A percentile compares a stretch with the other conserved stretches of the same genome.
Evolutionary conservation across 768 basidiomycete species (phyloP).

Genomic region (Lactarius pseudohatsudake): DNA sequence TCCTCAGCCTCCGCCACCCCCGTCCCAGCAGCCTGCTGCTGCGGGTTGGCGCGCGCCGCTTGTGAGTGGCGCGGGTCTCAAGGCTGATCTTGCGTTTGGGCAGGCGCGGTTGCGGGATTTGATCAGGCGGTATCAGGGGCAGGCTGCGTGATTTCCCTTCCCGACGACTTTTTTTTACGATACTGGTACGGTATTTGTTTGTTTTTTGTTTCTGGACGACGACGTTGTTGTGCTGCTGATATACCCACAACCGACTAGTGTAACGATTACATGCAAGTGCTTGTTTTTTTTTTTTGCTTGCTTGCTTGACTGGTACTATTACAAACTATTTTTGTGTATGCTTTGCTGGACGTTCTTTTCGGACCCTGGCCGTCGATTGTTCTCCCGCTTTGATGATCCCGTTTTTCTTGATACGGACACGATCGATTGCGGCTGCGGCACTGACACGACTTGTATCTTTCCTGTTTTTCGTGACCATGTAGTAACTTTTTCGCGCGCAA

Average conservation of each 20-base stretch:
- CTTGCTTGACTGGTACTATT: not conserved
- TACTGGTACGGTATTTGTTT: not conserved
- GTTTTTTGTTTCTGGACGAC: no score
- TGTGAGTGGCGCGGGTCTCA: conserved; percentile 15
- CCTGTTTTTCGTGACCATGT: not conserved
- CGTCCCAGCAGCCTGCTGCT: not conserved
- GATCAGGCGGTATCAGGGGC: conserved; percentile 77
- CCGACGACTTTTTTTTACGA: not conserved
- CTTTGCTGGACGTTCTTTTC: not conserved
- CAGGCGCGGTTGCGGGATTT: conserved; percentile 74
- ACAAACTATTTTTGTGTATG: no score
- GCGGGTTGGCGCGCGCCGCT: conserved; percentile 16
- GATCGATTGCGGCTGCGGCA: not conserved
- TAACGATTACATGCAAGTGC: not conserved
- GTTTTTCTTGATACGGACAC: not conserved
- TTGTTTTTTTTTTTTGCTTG: not conserved
- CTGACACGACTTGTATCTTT: not conserved
- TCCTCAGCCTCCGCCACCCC: conserved; percentile 27
- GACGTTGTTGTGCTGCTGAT: not conserved
- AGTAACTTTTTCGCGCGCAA: not conserved
- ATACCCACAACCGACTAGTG: not conserved
- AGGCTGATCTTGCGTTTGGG: conserved; percentile 65
- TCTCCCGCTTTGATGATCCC: not conserved
- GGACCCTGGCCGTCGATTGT: not conserved
- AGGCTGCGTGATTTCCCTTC: conserved; percentile 23